These are phyloP conservation scores for Phytophthora litchii DNA, from an alignment of 352 stramenopile species.

Conservation along the genomic window DNA sequence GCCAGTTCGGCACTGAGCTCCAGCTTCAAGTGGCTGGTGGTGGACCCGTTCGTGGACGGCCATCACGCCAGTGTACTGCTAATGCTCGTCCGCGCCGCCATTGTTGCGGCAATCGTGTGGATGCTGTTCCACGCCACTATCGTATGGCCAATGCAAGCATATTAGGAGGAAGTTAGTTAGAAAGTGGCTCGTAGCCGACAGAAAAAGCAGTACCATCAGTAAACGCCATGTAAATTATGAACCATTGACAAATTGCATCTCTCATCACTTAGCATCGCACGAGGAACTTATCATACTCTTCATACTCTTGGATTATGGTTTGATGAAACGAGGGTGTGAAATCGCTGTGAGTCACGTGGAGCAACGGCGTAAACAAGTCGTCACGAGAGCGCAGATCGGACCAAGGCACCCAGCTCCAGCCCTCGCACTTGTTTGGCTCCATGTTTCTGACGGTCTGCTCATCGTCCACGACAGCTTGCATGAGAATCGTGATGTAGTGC, in stretches of 20 bases:
- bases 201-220: slow-evolving; percentile 32
- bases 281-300: background rate
- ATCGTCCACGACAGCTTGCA: slow-evolving; percentile 64
- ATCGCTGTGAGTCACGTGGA: slow-evolving; percentile 65
- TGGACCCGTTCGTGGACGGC: slow-evolving; percentile 35
- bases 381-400: slow-evolving; percentile 51
- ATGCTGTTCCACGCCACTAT: slow-evolving; percentile 36
- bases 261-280: background rate
- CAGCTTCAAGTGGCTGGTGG: slow-evolving; percentile 39
- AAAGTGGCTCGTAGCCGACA: slow-evolving; percentile 21
- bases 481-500: slow-evolving; percentile 89
- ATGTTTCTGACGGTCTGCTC: slow-evolving; percentile 69
- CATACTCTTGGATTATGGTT: background rate
- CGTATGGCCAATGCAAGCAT: slow-evolving; percentile 30
- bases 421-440: slow-evolving; percentile 85
- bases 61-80: slow-evolving; percentile 32
- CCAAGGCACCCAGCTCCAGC: slow-evolving; percentile 75
- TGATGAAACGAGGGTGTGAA: slow-evolving; percentile 54
- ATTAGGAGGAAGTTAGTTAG: slow-evolving; percentile 27
- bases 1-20: slow-evolving; percentile 8
- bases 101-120: slow-evolving; percentile 46
- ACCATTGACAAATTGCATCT: background rate
- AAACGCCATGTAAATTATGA: slow-evolving; percentile 46
- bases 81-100: slow-evolving; percentile 45
- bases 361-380: slow-evolving; percentile 79